Conservation (phyloP, 139 green algal species). For the Micractinium conductrix region DNA sequence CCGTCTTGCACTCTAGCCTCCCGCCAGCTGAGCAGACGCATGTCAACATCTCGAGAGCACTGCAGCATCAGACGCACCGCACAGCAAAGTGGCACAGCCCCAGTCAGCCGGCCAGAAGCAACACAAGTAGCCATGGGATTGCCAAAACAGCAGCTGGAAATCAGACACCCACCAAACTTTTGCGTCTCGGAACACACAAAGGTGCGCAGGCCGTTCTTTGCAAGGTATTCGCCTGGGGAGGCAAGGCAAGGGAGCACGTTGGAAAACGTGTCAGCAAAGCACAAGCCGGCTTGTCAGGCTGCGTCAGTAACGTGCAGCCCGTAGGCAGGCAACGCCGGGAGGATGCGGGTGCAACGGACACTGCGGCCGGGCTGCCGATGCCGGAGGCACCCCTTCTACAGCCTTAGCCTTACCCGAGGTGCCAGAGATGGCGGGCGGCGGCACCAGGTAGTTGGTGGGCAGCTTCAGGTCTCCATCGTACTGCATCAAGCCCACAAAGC, state of each 20-base stretch:
- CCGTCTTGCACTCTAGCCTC: too few species aligned
- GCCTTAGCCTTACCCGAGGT: slow-evolving; percentile 34
- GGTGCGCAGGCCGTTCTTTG: slow-evolving; percentile 82
- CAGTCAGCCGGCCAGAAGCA: too few species aligned
- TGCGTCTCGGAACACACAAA: slow-evolving; percentile 97
- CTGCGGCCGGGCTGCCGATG: too few species aligned
- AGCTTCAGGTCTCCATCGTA: slow-evolving; percentile 98
- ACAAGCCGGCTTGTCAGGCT: background rate
- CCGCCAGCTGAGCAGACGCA: too few species aligned
- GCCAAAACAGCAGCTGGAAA: too few species aligned
- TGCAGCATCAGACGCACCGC: too few species aligned
- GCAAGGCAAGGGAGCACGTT: background rate
- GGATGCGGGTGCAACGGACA: too few species aligned
- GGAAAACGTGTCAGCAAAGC: background rate
- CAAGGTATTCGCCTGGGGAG: slow-evolving; percentile 84
- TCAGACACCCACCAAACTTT: slow-evolving; percentile 91
- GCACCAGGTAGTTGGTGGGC: slow-evolving; percentile 91
- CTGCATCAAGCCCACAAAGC: slow-evolving; percentile 47
- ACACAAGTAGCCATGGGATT: too few species aligned
- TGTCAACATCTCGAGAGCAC: too few species aligned
- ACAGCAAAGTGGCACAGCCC: too few species aligned
- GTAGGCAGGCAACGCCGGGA: background rate
- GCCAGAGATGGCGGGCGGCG: slow-evolving; percentile 73
- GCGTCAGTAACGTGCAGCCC: background rate
- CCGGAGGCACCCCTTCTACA: too few species aligned